Evolutionary conservation across 768 basidiomycete species (phyloP).

Genomic region (Neoboletus magnificus): DNA sequence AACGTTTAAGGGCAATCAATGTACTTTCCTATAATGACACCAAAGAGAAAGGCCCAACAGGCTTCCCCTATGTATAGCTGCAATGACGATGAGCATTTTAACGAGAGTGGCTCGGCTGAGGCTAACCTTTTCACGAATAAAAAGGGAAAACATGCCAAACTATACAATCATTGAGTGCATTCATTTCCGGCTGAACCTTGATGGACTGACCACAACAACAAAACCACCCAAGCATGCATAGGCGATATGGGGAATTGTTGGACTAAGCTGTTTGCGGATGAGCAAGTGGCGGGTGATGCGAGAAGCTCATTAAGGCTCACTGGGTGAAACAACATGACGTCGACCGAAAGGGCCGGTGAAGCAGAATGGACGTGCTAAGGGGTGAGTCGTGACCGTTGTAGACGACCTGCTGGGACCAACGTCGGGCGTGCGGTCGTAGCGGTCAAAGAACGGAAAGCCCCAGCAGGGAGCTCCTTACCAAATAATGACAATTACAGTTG

Average conservation of each 20-base stretch:
- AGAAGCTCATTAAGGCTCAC: conserved; percentile 32
- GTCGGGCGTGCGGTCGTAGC: conserved; percentile 1
- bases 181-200: not conserved
- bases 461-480: conserved; percentile 7
- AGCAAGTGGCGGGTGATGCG: not conserved
- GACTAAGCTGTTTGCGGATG: conserved; percentile 32
- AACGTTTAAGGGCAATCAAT: not conserved
- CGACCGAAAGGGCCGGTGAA: conserved; percentile 2
- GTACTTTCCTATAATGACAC: conserved; percentile 77
- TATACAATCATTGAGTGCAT: conserved; percentile 23
- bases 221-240: conserved; percentile 82
- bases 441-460: not conserved
- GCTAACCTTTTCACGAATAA: conserved; percentile 79
- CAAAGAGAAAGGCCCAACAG: conserved; percentile 91
- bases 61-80: conserved; percentile 95
- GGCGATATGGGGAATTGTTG: conserved; percentile 67
- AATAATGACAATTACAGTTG: conserved; percentile 8
- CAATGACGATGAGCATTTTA: conserved; percentile 5
- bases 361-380: not conserved
- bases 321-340: conserved; percentile 49
- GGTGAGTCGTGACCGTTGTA: conserved; percentile 3
- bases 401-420: not conserved
- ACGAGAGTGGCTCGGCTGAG: not conserved
- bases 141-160: conserved; percentile 95
- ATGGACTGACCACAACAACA: conserved; percentile 60